Evolutionary conservation across 768 basidiomycete genomes (phyloP).

Genomic region (Mycena vulgaris): DNA sequence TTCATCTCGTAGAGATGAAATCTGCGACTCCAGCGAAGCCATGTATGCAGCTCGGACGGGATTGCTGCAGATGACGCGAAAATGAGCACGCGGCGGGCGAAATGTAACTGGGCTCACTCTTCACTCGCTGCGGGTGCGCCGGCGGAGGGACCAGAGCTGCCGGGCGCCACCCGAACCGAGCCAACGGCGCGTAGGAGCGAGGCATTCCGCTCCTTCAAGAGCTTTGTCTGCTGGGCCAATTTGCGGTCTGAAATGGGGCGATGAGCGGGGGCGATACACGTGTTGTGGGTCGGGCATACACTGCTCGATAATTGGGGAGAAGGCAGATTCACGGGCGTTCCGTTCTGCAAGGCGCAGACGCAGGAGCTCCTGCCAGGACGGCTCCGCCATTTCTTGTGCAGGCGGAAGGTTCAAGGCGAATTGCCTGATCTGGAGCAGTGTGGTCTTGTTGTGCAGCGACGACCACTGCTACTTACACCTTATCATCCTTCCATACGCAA

Average conservation of each 20-base stretch:
- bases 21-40: conserved; percentile 93
- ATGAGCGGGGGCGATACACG: conserved; percentile 36
- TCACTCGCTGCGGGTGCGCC: conserved; percentile 74
- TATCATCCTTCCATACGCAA: conserved; percentile 41
- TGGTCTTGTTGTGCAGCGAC: conserved; percentile 20
- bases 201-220: conserved; percentile 93
- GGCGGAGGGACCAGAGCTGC: conserved; percentile 66
- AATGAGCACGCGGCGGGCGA: conserved; percentile 30
- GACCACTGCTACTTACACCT: conserved; percentile 35
- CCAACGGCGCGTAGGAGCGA: conserved; percentile 89
- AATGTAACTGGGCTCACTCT: conserved; percentile 68
- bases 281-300: conserved; percentile 67
- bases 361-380: conserved; percentile 87
- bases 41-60: conserved; percentile 91
- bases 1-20: conserved; percentile 92
- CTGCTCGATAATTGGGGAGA: conserved; percentile 91
- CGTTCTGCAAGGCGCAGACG: conserved; percentile 86
- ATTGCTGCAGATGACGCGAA: conserved; percentile 66
- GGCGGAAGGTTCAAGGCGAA: neutral
- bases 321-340: conserved; percentile 86
- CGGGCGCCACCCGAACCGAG: conserved; percentile 75
- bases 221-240: conserved; percentile 91
- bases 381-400: conserved; percentile 74
- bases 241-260: conserved; percentile 76
- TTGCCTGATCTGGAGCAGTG: conserved; percentile 15